Evolutionary conservation across 352 stramenopile genomes (phyloP).

Genomic region (Globisporangium camurandrum): DNA sequence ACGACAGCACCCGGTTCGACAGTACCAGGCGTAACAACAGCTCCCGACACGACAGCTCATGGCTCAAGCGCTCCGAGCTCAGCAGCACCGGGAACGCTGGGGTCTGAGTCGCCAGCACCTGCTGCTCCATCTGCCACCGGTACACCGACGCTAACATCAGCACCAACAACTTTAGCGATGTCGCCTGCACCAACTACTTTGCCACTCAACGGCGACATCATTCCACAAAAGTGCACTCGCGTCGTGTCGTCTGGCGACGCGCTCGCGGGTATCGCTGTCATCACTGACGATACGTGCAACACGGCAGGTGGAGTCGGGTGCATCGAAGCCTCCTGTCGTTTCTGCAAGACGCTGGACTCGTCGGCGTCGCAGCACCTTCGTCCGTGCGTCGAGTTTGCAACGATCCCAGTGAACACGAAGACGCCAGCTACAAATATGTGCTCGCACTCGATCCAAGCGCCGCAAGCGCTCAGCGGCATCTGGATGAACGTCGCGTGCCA

Average conservation of each 20-base stretch:
- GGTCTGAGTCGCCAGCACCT: background rate
- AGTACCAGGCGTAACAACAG: no score
- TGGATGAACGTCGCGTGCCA: conserved; percentile 9
- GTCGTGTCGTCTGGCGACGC: conserved; percentile 2
- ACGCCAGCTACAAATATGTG: conserved; percentile 3
- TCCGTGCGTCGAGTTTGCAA: conserved; percentile 4
- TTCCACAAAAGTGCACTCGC: conserved; percentile 1
- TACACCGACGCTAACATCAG: background rate
- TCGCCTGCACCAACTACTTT: background rate
- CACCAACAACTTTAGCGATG: background rate
- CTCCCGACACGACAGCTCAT: background rate
- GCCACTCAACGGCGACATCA: background rate
- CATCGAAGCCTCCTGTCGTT: conserved; percentile 3
- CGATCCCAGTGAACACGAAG: conserved; percentile 1
- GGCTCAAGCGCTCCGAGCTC: no score
- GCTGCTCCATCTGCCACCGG: background rate
- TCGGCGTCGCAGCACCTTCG: background rate
- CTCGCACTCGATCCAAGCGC: background rate
- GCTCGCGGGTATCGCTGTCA: conserved; percentile 3
- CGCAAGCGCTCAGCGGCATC: conserved; percentile 10
- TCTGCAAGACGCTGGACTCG: conserved; percentile 11
- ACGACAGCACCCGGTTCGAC: background rate
- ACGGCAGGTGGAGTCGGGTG: conserved; percentile 1
- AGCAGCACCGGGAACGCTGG: no score
- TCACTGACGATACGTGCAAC: conserved; percentile 6